Base-by-base conservation (phyloP, 1,139 yeast genomes). In the Suhomyces guaymorum region DNA sequence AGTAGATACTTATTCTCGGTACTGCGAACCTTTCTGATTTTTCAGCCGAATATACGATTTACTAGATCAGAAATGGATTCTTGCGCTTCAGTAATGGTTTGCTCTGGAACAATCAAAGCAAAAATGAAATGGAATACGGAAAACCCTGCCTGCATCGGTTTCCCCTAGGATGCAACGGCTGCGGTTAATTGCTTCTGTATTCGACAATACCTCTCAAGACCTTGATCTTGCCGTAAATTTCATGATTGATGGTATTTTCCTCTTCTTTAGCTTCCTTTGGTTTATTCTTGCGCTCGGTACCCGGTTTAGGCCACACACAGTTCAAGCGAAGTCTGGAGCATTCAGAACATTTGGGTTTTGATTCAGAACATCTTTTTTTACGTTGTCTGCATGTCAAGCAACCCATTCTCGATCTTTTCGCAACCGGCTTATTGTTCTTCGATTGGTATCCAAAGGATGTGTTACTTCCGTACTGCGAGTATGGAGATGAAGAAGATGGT, bases 171-270 rank as follows among this genome's bases (percentile, higher is more conserved):
- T n/a, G n/a, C n/a, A n/a, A n/a, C n/a, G 15, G 6, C 26, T 10
- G 6, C 6, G 4, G 7, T 32, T 31, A 46, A 22, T 41, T 39
- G 32, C 51, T 58, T 39, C 57, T 57, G 44, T 66, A 65, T 48
- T 75, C 80, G 17, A 79, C 82, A 15, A 79, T 76, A 2, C 85
- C 85, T 40, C 85, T 63, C 25, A 78, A 59, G 8, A 79, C 80
- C 54, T 76, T 78, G 44, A 80, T 78, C 41, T 70, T 71, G 8
- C 85, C 85, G 48, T 70, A 78, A 19, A 70, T 59, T 37, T 75
- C 78, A 50, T 79, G 78, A 28, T 68, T 61, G 17, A 61, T 70
- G 42, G 69, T 67, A 37, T 70, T 70, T 39, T 71, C 78, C 36
- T 63, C 74, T 25, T 62, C 60, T 48, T 70, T 71, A n/a, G 64